phyloP scores from a whole-genome alignment of 306 rosid genomes.

The Quercus cerris region DNA sequence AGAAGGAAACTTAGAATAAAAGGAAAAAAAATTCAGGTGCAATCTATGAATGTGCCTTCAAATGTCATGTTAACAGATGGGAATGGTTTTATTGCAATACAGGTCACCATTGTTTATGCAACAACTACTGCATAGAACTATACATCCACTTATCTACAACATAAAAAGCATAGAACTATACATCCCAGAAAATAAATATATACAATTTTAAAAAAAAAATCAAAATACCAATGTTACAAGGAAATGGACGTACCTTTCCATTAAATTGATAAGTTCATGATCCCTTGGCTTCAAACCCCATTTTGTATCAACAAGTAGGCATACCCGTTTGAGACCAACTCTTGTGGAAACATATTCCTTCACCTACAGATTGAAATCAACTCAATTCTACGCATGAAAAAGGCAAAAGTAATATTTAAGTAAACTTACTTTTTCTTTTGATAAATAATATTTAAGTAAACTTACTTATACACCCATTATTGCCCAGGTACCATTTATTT shows the following conservation, averaged over 20 bases:
- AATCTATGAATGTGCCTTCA: background rate
- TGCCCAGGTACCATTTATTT: background rate
- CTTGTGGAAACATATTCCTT: constrained; percentile 89
- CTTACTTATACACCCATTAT: background rate
- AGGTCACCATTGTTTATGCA: background rate
- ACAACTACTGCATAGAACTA: background rate
- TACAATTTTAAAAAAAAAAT: background rate
- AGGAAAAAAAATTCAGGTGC: background rate
- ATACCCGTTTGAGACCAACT: constrained; percentile 80
- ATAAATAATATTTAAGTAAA: background rate
- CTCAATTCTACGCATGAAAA: background rate
- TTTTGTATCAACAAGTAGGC: constrained; percentile 87
- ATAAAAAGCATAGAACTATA: background rate
- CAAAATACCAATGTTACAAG: constrained; percentile 2
- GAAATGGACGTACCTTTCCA: constrained; percentile 70
- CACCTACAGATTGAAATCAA: constrained; percentile 46
- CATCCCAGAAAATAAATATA: background rate
- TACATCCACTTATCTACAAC: too few relatives aligned
- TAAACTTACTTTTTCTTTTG: background rate
- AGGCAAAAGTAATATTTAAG: background rate
- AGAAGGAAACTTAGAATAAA: background rate
- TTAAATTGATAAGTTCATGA: constrained; percentile 71
- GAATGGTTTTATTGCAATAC: background rate
- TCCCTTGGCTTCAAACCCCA: constrained; percentile 99
- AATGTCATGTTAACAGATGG: background rate